These are phyloP conservation scores for Cytidiella melzeri DNA, from an alignment of 768 basidiomycete species.

Conservation along the genomic window DNA sequence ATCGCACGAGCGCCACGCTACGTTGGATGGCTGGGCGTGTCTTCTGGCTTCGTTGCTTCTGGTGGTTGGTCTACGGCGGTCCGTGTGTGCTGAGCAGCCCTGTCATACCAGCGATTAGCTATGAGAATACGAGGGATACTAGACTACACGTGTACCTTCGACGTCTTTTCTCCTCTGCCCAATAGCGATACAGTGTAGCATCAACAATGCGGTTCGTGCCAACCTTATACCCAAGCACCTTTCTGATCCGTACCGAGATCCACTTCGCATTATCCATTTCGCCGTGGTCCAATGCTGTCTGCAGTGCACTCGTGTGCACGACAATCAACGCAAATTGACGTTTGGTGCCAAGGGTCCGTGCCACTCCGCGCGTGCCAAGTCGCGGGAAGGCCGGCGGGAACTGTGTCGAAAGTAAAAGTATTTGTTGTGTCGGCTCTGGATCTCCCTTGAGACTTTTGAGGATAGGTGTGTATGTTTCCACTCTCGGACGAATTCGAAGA, in stretches of 20 bases:
- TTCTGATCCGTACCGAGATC: not conserved
- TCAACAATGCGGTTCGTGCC: not conserved
- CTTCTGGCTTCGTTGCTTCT: too few species aligned
- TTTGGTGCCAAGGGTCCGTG: not conserved
- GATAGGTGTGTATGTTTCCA: not conserved
- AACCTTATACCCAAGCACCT: not conserved
- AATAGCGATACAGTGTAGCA: not conserved
- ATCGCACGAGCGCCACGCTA: too few species aligned
- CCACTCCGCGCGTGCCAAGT: not conserved
- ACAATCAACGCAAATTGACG: not conserved
- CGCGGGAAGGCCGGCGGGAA: not conserved
- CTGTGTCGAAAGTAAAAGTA: not conserved
- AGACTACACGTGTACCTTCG: too few species aligned
- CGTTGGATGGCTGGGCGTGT: too few species aligned
- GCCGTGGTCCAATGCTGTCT: not conserved
- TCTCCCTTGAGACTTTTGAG: not conserved
- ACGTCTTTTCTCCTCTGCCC: not conserved
- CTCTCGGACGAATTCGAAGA: not conserved
- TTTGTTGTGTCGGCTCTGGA: not conserved
- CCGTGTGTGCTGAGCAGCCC: too few species aligned
- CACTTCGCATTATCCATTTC: not conserved
- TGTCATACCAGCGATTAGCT: too few species aligned
- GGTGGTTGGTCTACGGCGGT: too few species aligned
- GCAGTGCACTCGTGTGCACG: not conserved
- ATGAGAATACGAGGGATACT: too few species aligned